Evolutionary conservation across 768 basidiomycete species (phyloP).

Genomic region (Kwoniella bestiolae): DNA sequence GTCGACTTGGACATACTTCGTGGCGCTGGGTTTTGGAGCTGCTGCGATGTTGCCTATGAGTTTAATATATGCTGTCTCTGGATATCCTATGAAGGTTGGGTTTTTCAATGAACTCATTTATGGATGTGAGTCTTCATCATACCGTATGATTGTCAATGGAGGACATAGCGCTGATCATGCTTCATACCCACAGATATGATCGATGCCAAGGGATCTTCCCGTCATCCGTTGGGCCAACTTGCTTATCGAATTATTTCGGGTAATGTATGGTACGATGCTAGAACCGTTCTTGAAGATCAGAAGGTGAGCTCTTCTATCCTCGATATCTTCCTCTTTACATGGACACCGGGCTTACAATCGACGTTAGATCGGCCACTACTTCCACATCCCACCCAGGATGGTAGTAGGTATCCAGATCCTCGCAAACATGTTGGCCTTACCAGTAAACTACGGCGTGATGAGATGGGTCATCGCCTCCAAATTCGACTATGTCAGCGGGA

Average conservation of each 20-base stretch:
- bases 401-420: constrained; percentile 20
- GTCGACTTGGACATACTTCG: constrained; percentile 23
- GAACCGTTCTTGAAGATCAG: constrained; percentile 23
- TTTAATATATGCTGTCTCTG: constrained; percentile 18
- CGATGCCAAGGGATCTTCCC: constrained; percentile 19
- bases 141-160: neutral
- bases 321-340: neutral
- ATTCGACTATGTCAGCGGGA: constrained; percentile 23
- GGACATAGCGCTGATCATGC: too few species aligned
- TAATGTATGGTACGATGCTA: constrained; percentile 24
- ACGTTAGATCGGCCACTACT: constrained; percentile 22
- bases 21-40: constrained; percentile 20
- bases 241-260: constrained; percentile 25
- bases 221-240: constrained; percentile 22
- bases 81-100: constrained; percentile 22
- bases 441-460: constrained; percentile 23
- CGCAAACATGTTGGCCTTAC: constrained; percentile 18
- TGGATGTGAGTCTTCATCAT: constrained; percentile 16
- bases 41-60: constrained; percentile 25
- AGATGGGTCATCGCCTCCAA: constrained; percentile 16
- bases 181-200: constrained; percentile 19
- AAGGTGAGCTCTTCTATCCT: neutral
- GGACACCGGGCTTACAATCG: neutral
- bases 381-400: constrained; percentile 16
- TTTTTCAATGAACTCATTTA: constrained; percentile 27